Evolutionary conservation across 495 filamentous ascomycete species (phyloP).

Genomic region (Hyphodiscus hymeniophilus): DNA sequence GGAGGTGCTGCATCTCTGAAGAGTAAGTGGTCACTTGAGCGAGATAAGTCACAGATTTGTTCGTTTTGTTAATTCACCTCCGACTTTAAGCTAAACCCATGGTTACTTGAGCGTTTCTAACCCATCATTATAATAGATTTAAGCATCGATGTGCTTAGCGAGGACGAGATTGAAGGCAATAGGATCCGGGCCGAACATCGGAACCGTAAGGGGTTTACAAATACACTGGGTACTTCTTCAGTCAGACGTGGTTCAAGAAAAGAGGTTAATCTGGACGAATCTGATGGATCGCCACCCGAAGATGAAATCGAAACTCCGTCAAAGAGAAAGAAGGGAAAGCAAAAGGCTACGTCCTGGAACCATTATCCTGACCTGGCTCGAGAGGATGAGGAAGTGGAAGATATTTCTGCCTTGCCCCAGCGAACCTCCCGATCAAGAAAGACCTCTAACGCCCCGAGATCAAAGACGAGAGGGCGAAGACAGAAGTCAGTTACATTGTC

Average conservation of each 20-base stretch:
- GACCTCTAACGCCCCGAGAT: no score
- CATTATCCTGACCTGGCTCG: background rate
- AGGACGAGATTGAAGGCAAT: background rate
- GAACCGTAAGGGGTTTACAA: background rate
- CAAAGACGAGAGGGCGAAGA: no score
- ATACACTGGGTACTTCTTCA: background rate
- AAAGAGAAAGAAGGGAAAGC: conserved; percentile 1
- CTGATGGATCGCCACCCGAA: conserved; percentile 10
- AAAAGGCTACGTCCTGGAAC: background rate
- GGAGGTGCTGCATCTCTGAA: no score
- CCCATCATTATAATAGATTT: no score
- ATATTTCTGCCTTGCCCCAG: background rate
- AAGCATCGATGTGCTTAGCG: background rate
- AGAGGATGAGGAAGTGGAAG: background rate
- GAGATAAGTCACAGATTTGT: no score
- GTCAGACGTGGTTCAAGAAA: background rate
- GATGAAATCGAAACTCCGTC: background rate
- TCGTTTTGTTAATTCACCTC: no score
- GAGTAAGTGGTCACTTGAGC: no score
- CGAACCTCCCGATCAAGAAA: no score
- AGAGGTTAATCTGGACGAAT: background rate
- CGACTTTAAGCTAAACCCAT: no score
- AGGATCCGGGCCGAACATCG: background rate
- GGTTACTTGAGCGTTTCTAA: no score
- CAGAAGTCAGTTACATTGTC: background rate